Evolutionary conservation across 805 yeast genomes (phyloP).

Genomic region (Metahyphopichia silvanorum): DNA sequence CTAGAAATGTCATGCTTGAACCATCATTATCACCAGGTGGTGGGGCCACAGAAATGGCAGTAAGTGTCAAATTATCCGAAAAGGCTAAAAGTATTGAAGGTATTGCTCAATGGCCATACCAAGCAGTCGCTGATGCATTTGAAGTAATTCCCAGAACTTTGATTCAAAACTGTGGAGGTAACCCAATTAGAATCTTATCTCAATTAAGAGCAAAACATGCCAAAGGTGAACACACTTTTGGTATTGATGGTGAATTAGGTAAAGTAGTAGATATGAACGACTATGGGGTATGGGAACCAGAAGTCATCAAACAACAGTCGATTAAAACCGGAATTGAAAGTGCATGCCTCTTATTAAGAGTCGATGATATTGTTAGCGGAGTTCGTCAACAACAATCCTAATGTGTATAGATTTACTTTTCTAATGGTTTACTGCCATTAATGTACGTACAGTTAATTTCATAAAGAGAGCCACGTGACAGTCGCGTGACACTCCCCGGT

Average conservation of each 20-base stretch:
- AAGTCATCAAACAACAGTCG: slow-evolving; percentile 94
- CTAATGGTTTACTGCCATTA: too few relatives aligned
- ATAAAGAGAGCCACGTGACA: too few relatives aligned
- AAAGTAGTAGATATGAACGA: slow-evolving; percentile 92
- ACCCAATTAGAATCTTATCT: slow-evolving; percentile 84
- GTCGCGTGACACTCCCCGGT: too few relatives aligned
- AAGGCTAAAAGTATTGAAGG: slow-evolving; percentile 92
- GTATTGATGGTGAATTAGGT: slow-evolving; percentile 94
- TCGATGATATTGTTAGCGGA: slow-evolving; percentile 97
- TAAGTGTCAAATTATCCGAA: slow-evolving; percentile 81
- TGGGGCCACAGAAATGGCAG: slow-evolving; percentile 99
- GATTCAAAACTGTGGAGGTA: slow-evolving; percentile 97
- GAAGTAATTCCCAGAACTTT: slow-evolving; percentile 98
- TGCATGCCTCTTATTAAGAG: slow-evolving; percentile 91
- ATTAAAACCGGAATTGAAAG: slow-evolving; percentile 97
- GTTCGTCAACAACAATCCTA: slow-evolving; percentile 59
- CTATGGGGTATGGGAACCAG: slow-evolving; percentile 99
- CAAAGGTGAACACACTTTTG: slow-evolving; percentile 78
- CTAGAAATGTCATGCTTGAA: slow-evolving; percentile 91
- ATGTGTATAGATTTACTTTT: too few relatives aligned
- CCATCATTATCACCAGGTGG: slow-evolving; percentile 98
- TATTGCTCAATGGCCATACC: slow-evolving; percentile 97
- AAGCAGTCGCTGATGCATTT: slow-evolving; percentile 97
- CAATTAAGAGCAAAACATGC: slow-evolving; percentile 97
- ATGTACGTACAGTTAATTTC: too few relatives aligned